phyloP scores from a whole-genome alignment of 2,329 filamentous ascomycete species.

The Aureobasidium sp. region DNA sequence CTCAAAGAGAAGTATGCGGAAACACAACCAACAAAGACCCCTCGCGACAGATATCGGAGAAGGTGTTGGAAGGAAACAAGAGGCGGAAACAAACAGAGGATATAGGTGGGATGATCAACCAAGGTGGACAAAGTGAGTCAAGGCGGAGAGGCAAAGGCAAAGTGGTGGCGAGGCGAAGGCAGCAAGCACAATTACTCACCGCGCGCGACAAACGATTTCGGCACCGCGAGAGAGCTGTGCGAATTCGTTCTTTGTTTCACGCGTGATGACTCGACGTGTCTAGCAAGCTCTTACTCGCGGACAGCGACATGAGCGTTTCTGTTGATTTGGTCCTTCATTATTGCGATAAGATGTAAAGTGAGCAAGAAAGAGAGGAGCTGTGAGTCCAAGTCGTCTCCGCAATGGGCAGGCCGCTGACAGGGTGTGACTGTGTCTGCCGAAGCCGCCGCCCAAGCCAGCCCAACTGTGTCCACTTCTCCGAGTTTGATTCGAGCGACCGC shows the following conservation, averaged over 20 bases:
- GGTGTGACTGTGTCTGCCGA: neutral
- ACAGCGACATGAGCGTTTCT: neutral
- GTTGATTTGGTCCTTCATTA: neutral
- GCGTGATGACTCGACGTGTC: neutral
- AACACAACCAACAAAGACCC: slow-evolving; percentile 3
- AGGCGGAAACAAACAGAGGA: neutral
- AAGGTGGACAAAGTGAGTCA: slow-evolving; percentile 1
- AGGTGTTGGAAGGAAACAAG: neutral
- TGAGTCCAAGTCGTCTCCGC: neutral
- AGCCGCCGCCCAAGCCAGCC: neutral
- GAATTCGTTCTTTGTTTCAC: neutral
- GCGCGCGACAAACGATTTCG: neutral
- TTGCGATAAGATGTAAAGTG: neutral
- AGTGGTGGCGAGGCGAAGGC: neutral
- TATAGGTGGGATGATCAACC: slow-evolving; percentile 6
- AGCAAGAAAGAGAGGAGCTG: neutral
- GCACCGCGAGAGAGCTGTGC: neutral
- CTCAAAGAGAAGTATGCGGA: neutral
- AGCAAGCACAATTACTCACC: neutral
- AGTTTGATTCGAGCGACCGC: neutral
- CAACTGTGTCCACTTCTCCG: neutral
- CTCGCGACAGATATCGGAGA: neutral
- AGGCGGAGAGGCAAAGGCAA: neutral
- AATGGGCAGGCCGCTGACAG: neutral
- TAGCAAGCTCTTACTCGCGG: neutral